Conservation (phyloP, 129 eudicot species). For the Calendula officinalis region DNA sequence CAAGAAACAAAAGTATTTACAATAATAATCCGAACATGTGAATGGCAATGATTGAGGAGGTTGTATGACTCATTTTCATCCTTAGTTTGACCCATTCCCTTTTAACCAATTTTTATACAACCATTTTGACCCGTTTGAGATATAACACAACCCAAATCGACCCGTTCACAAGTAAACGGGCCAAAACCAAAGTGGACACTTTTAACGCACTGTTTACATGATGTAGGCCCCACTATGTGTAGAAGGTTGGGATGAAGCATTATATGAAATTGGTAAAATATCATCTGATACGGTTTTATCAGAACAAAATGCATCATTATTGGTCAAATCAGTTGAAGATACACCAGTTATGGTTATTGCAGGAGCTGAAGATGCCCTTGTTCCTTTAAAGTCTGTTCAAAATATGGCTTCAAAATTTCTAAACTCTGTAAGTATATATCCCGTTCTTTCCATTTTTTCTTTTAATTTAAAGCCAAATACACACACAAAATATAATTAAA, state of each 20-base stretch:
- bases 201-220: conserved; percentile 8
- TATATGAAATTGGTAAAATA: conserved; percentile 84
- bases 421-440: conserved; percentile 72
- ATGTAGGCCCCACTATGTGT: conserved; percentile 85
- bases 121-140: neutral
- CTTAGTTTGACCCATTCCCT: no score
- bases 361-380: conserved; percentile 94
- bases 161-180: no score
- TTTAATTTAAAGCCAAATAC: neutral
- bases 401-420: conserved; percentile 78
- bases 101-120: no score
- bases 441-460: neutral
- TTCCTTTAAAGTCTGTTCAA: conserved; percentile 71
- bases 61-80: no score
- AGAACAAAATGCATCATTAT: conserved; percentile 51
- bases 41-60: no score
- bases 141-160: no score
- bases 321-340: conserved; percentile 68
- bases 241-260: conserved; percentile 98
- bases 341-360: conserved; percentile 77
- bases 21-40: no score
- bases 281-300: conserved; percentile 76
- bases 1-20: no score
- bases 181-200: no score
- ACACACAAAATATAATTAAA: no score